A percentile compares a stretch with the other conserved stretches of the same genome.
Evolutionary conservation across 768 basidiomycete species (phyloP).

Genomic region (Suillus cothurnatus): DNA sequence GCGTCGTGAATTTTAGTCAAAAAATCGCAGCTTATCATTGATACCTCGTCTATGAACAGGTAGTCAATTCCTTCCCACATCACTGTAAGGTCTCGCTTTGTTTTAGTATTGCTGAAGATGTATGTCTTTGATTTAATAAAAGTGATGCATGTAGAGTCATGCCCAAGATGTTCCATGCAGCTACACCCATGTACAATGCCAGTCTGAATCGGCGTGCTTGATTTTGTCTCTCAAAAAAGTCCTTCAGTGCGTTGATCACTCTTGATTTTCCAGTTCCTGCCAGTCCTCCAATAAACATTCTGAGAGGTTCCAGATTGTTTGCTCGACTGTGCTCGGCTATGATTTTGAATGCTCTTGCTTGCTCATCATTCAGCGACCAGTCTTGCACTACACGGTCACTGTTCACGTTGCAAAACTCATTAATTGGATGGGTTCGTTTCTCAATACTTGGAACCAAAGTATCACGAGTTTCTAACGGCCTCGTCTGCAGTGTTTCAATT

Average conservation of each 20-base stretch:
- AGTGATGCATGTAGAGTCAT: conserved; percentile 40
- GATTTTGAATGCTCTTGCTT: conserved; percentile 34
- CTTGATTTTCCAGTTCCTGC: conserved; percentile 36
- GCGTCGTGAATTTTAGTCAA: conserved; percentile 36
- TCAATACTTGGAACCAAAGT: not conserved
- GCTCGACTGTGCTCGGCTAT: conserved; percentile 25
- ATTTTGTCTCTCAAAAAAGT: conserved; percentile 22
- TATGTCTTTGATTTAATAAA: conserved; percentile 22
- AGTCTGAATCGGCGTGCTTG: conserved; percentile 28
- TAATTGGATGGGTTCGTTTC: not conserved
- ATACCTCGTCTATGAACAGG: conserved; percentile 46
- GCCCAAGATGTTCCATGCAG: conserved; percentile 34
- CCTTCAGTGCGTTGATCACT: conserved; percentile 28
- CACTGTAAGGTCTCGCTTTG: not conserved
- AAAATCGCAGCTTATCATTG: conserved; percentile 35
- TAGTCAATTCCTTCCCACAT: conserved; percentile 34
- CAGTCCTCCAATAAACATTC: conserved; percentile 38
- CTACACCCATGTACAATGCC: conserved; percentile 34
- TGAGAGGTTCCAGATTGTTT: conserved; percentile 21
- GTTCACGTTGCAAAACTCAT: not conserved
- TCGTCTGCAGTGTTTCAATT: not conserved
- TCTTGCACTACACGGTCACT: not conserved
- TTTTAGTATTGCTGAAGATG: not conserved
- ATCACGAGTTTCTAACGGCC: not conserved
- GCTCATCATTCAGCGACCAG: conserved; percentile 31